Evolutionary conservation across 2,329 filamentous ascomycete genomes (phyloP).

Genomic region (Zasmidium cellare): DNA sequence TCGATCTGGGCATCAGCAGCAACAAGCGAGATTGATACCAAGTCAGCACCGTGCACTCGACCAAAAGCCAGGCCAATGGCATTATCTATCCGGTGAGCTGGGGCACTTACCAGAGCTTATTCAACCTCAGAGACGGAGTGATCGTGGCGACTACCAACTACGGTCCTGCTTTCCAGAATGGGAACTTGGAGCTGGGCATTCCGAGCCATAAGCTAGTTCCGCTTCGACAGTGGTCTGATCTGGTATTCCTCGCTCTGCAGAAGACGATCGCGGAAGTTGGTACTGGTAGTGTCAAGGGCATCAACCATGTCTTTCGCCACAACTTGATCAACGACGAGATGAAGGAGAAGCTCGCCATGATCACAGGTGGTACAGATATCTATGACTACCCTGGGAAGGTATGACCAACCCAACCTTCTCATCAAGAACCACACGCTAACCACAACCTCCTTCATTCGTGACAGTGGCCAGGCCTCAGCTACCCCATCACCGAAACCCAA

Average conservation of each 20-base stretch:
- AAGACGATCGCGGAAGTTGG: not conserved
- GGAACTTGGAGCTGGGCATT: not conserved
- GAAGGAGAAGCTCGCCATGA: not conserved
- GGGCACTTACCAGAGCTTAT: not conserved
- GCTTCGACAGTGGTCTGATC: slow-evolving; percentile 1
- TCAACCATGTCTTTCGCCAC: slow-evolving; percentile 1
- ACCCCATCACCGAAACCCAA: not conserved
- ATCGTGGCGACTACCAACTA: not conserved
- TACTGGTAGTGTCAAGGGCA: not conserved
- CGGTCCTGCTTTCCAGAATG: not conserved
- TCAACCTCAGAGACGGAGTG: slow-evolving; percentile 1
- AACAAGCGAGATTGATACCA: not conserved
- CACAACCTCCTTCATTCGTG: not conserved
- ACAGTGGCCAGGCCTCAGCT: slow-evolving; percentile 8
- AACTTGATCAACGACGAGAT: not conserved
- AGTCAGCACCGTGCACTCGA: not conserved
- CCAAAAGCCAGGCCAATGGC: not conserved
- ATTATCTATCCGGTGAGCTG: not conserved
- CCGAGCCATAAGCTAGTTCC: not conserved
- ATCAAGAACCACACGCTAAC: not conserved
- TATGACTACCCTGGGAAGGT: not conserved
- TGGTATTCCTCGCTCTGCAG: not conserved
- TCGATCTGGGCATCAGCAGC: not conserved
- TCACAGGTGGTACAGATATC: not conserved
- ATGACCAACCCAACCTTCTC: not conserved